phyloP scores from a whole-genome alignment of 1,284 basidiomycete species.

The Boletus sp. region DNA sequence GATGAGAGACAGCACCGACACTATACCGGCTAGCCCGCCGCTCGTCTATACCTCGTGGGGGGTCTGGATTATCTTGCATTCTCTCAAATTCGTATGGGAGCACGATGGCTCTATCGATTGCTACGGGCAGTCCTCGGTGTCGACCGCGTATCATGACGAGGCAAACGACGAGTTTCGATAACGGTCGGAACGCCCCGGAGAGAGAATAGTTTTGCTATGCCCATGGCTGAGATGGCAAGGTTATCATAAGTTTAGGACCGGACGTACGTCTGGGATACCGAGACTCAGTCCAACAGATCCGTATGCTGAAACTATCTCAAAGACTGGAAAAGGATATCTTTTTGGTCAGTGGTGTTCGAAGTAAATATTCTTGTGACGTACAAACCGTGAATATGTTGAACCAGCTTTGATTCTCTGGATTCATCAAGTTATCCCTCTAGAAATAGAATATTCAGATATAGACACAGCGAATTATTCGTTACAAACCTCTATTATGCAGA shows the following conservation, averaged over 20 bases:
- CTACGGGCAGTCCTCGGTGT: slow-evolving; percentile 84
- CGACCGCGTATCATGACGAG: slow-evolving; percentile 91
- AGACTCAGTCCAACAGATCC: slow-evolving; percentile 86
- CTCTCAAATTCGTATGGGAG: slow-evolving; percentile 57
- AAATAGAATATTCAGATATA: slow-evolving; percentile 3
- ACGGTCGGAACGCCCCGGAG: slow-evolving; percentile 69
- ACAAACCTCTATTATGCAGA: slow-evolving; percentile 84
- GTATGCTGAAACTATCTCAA: slow-evolving; percentile 88
- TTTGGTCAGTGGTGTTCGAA: slow-evolving; percentile 1
- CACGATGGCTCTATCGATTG: slow-evolving; percentile 84
- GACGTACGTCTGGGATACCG: slow-evolving; percentile 56
- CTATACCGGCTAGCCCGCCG: slow-evolving; percentile 5
- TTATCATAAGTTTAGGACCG: neutral
- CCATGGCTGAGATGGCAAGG: slow-evolving; percentile 4
- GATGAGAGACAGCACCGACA: neutral
- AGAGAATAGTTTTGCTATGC: slow-evolving; percentile 72
- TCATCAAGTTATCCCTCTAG: slow-evolving; percentile 55
- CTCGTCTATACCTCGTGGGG: slow-evolving; percentile 12
- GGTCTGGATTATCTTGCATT: slow-evolving; percentile 13
- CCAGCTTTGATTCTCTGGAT: slow-evolving; percentile 53
- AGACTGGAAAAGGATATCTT: slow-evolving; percentile 45
- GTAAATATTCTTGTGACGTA: slow-evolving; percentile 36
- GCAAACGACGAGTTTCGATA: slow-evolving; percentile 86
- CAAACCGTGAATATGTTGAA: slow-evolving; percentile 78
- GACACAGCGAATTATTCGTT: neutral